These are phyloP conservation scores for Lentinula guzmanii DNA, from an alignment of 768 basidiomycete species.

Conservation along the genomic window DNA sequence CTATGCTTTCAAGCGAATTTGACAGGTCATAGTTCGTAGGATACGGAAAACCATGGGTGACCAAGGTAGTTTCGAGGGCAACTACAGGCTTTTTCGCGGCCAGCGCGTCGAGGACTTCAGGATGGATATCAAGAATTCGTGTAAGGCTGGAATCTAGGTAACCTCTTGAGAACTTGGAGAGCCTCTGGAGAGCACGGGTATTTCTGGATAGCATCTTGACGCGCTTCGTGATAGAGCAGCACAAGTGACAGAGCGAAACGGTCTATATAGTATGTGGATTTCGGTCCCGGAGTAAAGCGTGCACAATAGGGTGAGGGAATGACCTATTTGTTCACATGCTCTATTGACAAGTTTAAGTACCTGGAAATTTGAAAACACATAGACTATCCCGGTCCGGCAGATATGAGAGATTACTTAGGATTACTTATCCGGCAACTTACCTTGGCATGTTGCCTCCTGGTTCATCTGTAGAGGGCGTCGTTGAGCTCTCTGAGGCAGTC, in stretches of 20 bases:
- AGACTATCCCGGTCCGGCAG: too few species aligned
- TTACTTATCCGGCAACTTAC: background rate
- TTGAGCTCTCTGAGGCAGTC: background rate
- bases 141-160: background rate
- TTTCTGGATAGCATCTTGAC: background rate
- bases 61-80: constrained; percentile 87
- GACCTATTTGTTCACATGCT: background rate
- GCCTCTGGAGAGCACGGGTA: background rate
- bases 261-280: background rate
- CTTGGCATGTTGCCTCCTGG: background rate
- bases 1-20: constrained; percentile 62
- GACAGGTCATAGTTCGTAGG: constrained; percentile 74
- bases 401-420: background rate
- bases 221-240: background rate
- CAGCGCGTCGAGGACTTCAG: constrained; percentile 82
- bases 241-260: background rate
- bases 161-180: background rate
- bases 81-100: constrained; percentile 63
- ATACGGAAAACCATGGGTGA: constrained; percentile 89
- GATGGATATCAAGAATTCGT: constrained; percentile 60
- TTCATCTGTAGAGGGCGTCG: background rate
- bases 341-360: too few species aligned
- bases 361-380: too few species aligned
- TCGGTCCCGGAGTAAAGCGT: background rate
- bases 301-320: background rate